Percentiles rank a stretch among this genome's conserved stretches.
phyloP scores from a whole-genome alignment of 805 yeast genomes.

The Wickerhamiella slavikovae region DNA sequence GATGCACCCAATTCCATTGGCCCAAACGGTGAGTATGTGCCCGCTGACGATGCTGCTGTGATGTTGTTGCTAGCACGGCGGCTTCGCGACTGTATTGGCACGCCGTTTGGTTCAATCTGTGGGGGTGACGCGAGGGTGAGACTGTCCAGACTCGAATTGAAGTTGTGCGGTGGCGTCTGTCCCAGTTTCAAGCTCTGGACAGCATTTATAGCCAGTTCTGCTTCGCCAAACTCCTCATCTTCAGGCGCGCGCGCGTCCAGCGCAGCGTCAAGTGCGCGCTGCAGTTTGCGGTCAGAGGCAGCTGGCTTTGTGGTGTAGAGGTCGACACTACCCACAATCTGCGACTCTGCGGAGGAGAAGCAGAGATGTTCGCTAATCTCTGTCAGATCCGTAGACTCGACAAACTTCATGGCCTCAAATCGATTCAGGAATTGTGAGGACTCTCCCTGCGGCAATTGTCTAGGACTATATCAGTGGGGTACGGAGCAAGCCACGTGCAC shows the following conservation, averaged over 20 bases:
- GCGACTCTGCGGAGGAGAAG: conserved; percentile 56
- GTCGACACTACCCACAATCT: conserved; percentile 76
- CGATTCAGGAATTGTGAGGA: too few species aligned
- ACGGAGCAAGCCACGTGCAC: too few species aligned
- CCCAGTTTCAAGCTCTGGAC: conserved; percentile 4
- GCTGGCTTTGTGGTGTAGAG: conserved; percentile 87
- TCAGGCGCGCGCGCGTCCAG: conserved; percentile 26
- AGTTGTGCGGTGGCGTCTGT: conserved; percentile 6
- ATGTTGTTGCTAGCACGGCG: conserved; percentile 12
- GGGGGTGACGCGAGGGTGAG: background rate
- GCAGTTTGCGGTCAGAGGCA: conserved; percentile 71
- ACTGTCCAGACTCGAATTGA: background rate
- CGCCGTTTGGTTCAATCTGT: background rate
- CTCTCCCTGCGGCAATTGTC: too few species aligned
- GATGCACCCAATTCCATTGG: conserved; percentile 73
- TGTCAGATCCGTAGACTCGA: conserved; percentile 87
- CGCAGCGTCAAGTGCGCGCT: conserved; percentile 71
- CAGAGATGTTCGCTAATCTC: conserved; percentile 69
- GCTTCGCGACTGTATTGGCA: conserved; percentile 8
- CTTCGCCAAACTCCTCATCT: conserved; percentile 1
- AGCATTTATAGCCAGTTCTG: conserved; percentile 1
- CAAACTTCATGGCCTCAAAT: conserved; percentile 53
- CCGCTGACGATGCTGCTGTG: conserved; percentile 16
- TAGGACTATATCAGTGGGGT: too few species aligned
- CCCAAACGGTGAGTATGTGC: too few species aligned